Evolutionary conservation across 2,329 filamentous ascomycete species (phyloP).

Genomic region (Nemania serpens): DNA sequence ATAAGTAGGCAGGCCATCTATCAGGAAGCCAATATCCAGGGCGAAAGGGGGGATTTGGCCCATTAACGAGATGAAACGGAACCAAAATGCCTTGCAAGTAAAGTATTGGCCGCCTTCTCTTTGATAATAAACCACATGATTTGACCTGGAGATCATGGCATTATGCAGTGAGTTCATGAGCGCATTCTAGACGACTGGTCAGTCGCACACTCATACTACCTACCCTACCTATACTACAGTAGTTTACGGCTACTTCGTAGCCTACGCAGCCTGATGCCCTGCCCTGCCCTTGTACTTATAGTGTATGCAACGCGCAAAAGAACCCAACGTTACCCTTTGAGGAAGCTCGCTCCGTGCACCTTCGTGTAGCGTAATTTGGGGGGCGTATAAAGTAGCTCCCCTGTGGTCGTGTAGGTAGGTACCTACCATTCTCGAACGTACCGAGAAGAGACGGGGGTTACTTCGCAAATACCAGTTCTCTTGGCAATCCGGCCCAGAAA

Average conservation of each 20-base stretch:
- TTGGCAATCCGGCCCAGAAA: neutral
- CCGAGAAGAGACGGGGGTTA: neutral
- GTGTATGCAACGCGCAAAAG: neutral
- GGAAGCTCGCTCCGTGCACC: conserved; percentile 2
- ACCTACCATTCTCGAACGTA: neutral
- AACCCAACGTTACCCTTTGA: conserved; percentile 4
- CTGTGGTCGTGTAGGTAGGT: too few species aligned
- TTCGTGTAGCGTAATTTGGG: neutral
- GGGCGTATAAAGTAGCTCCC: neutral
- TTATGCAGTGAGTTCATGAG: too few species aligned
- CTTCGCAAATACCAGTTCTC: too few species aligned
- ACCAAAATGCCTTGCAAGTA: too few species aligned
- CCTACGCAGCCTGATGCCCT: too few species aligned
- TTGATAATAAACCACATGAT: neutral
- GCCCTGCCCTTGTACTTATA: neutral
- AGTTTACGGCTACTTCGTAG: too few species aligned
- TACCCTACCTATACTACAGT: too few species aligned
- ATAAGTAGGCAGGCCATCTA: neutral
- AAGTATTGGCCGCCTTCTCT: neutral
- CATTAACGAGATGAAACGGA: too few species aligned
- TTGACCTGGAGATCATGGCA: too few species aligned
- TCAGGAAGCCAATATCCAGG: neutral
- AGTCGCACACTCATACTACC: too few species aligned
- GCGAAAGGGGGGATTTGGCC: too few species aligned
- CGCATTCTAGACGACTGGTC: too few species aligned